Evolutionary conservation across 257 asterid species (phyloP), one percentile per base, ranked within the genome.

Genomic region (Solanum etuberosum): DNA sequence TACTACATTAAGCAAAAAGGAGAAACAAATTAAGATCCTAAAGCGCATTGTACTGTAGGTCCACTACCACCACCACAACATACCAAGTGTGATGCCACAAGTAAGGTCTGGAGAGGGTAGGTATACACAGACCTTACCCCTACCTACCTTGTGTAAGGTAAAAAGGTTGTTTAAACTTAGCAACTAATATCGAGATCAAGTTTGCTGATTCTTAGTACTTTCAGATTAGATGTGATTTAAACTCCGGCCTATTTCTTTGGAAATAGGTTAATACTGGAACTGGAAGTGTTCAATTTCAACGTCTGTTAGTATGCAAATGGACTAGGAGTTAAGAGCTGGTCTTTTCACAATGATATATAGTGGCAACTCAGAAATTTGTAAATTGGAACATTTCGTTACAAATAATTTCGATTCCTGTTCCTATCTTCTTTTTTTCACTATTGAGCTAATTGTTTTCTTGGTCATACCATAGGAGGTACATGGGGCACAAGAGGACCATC

Each of bases 401-500:
- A 43, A 46, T 80, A 43, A 3, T 80, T 43, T 31, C 1, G 25
- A 29, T 48, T 46, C 43, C 40, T 48, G 31, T 48, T 81, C 21
- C 42, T 29, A 10, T 81, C 85, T 46, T 29, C 68, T 29, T 18
- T 6, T 35, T 48, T 48, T 31, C 68, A 81, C 85, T 1, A 48
- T 81, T 48, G 67, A 80, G 68, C 85, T 81, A 31, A 48, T 78
- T 81, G 29, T 81, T 48, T 81, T 48, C 68, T 48, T 81, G 67
- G 25, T 48, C 43, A 18, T 48, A 65, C 68, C 68, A 48, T 81
- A 97, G 99, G 99, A 92, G 99, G 95, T 97, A 97, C 74, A 91
- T 93, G 94, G 98, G 99, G 85, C 99, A 95, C 90, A 97, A 94
- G 93, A 94, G 99, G 88, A 97, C 99, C 84, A 95, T 97, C 90